Evolutionary conservation across 2,329 filamentous ascomycete genomes (phyloP), one percentile per base, ranked within the genome.

Genomic region (Annulohypoxylon truncatum): DNA sequence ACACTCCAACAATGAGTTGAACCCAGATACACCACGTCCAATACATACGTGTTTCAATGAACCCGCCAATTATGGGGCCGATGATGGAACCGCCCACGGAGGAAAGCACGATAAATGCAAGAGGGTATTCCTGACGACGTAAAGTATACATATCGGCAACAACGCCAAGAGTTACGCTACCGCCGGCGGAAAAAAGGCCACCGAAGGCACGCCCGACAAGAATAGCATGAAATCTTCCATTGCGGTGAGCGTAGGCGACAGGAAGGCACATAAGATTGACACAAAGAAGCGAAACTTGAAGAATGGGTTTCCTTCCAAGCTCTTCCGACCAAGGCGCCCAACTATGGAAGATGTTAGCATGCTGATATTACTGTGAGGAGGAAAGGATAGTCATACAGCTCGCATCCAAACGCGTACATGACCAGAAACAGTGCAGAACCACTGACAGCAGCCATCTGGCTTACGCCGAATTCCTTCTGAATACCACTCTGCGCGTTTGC

Each of bases 11-110:
- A 46, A 88, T 85, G 46, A 89, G 79, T 68, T 89, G 86, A 42
- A 88, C 82, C 86, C 87, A 90, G 72, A 89, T 88, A 59, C 85
- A 86, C 87, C 87, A 89, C 26, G 82, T 80, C 84, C 86, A 89
- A 33, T 75, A 64, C 5, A 83, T 71, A 69, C 80, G 79, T 9
- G 78, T 76, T 42, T 84, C 79, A 5, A 87, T 79, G 55, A 85
- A 86, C 0, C 85, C 85, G 8, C 86, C 86, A 7, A 85, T 79
- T 35, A 88, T 81, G 0, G 84, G 83, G 8, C 85, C 85, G 12
- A 87, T 78, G 2, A 85, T 81, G 0, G 85, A 85, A 0, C 85
- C 86, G 1, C 82, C 81, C 5, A 87, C 85, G 0, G 84, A 87
- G 1, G 84, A 85, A 20, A 87, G 75, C 4, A 89, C 84, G 67